Evolutionary conservation across 2,329 filamentous ascomycete species (phyloP).

Genomic region (Magnaporthiopsis poae): DNA sequence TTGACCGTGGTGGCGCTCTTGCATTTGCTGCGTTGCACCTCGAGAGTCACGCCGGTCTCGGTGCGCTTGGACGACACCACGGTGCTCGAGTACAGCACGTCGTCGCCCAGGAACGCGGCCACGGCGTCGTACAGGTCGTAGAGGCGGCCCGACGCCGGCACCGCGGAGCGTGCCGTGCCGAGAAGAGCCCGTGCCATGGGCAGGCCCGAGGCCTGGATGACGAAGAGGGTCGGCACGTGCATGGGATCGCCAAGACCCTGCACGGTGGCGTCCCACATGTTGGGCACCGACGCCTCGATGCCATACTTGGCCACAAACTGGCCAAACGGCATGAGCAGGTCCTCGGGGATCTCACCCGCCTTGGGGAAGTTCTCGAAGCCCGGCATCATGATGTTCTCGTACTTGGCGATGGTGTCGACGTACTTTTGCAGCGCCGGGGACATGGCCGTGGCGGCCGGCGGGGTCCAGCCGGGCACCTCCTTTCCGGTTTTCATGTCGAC

Average conservation of each 20-base stretch:
- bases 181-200: slow-evolving; percentile 18
- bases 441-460: slow-evolving; percentile 8
- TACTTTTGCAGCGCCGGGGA: slow-evolving; percentile 10
- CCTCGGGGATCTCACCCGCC: slow-evolving; percentile 27
- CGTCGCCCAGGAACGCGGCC: slow-evolving; percentile 12
- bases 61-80: slow-evolving; percentile 11
- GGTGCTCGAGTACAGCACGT: slow-evolving; percentile 17
- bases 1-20: slow-evolving; percentile 15
- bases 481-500: slow-evolving; percentile 24
- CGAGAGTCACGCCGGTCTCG: slow-evolving; percentile 7
- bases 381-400: slow-evolving; percentile 14
- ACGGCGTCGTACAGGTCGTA: slow-evolving; percentile 15
- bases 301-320: slow-evolving; percentile 32
- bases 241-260: slow-evolving; percentile 16
- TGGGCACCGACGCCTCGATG: slow-evolving; percentile 25
- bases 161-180: slow-evolving; percentile 12
- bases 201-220: slow-evolving; percentile 12
- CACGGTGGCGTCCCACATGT: slow-evolving; percentile 14
- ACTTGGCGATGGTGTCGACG: slow-evolving; percentile 15
- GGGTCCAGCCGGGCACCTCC: slow-evolving; percentile 10
- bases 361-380: slow-evolving; percentile 9
- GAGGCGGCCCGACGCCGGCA: slow-evolving; percentile 15
- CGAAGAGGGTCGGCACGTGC: slow-evolving; percentile 13
- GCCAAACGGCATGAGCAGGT: slow-evolving; percentile 31
- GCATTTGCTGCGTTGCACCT: slow-evolving; percentile 2